A percentile compares a stretch with the other conserved stretches of the same genome.
These are phyloP conservation scores for Aspergillus latus DNA, from an alignment of 2,329 filamentous ascomycete species.

Conservation along the genomic window DNA sequence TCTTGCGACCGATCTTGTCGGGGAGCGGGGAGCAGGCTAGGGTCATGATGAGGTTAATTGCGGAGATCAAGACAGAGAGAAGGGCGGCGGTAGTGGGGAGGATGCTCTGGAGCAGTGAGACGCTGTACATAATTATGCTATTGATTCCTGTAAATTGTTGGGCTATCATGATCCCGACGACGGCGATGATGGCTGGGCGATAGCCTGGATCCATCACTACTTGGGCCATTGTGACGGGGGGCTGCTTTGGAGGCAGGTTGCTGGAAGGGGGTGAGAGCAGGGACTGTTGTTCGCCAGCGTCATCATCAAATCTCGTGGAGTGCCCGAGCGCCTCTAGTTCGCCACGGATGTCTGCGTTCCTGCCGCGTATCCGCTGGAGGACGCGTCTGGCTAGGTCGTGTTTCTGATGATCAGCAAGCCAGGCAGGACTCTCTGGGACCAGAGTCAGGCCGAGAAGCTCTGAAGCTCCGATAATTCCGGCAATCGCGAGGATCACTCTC, in stretches of 20 bases:
- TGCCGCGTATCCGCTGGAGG: conserved; percentile 74
- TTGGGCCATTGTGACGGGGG: conserved; percentile 64
- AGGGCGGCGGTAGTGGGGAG: conserved; percentile 78
- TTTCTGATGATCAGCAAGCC: conserved; percentile 70
- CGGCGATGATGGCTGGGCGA: conserved; percentile 73
- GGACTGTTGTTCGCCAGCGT: conserved; percentile 65
- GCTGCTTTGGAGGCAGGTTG: conserved; percentile 64
- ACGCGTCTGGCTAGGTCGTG: conserved; percentile 62
- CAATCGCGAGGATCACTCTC: conserved; percentile 77
- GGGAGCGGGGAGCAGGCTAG: conserved; percentile 77
- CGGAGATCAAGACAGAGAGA: conserved; percentile 83
- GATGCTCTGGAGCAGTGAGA: conserved; percentile 78
- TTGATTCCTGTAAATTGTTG: conserved; percentile 96
- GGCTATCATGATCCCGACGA: conserved; percentile 85
- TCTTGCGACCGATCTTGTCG: conserved; percentile 84
- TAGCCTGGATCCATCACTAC: conserved; percentile 68
- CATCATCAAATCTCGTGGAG: conserved; percentile 27
- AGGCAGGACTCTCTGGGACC: conserved; percentile 85
- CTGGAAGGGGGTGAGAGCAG: conserved; percentile 61
- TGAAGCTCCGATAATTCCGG: conserved; percentile 64
- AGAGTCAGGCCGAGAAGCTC: conserved; percentile 71
- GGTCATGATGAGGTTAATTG: conserved; percentile 82
- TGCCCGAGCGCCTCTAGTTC: conserved; percentile 66
- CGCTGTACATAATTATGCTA: conserved; percentile 97
- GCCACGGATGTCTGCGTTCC: conserved; percentile 65